Evolutionary conservation across 805 yeast genomes (phyloP).

Genomic region (Candida tallmaniae): DNA sequence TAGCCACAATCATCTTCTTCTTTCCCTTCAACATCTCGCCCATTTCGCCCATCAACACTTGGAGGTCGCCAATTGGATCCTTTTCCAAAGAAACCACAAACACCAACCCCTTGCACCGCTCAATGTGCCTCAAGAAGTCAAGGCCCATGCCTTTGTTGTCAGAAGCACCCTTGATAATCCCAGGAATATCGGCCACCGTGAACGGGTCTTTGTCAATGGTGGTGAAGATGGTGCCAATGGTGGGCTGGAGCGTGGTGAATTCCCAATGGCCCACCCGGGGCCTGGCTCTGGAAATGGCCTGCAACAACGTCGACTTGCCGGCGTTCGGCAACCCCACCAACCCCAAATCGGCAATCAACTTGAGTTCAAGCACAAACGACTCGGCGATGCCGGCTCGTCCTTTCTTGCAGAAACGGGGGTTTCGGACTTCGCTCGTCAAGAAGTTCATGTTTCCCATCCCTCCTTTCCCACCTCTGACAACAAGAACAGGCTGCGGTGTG

Average conservation of each 20-base stretch:
- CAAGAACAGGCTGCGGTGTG: constrained; percentile 59
- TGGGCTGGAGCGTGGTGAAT: constrained; percentile 90
- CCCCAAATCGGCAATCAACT: constrained; percentile 88
- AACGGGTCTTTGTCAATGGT: constrained; percentile 65
- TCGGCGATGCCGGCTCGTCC: constrained; percentile 72
- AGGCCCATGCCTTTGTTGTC: constrained; percentile 88
- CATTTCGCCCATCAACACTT: constrained; percentile 62
- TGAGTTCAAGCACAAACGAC: constrained; percentile 74
- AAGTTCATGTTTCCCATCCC: constrained; percentile 98
- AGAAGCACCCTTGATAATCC: constrained; percentile 85
- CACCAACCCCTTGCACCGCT: constrained; percentile 84
- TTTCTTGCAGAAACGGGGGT: constrained; percentile 80
- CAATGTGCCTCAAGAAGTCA: constrained; percentile 88
- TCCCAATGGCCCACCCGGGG: constrained; percentile 97
- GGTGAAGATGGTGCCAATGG: constrained; percentile 78
- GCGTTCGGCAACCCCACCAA: constrained; percentile 95
- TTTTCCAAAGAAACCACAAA: constrained; percentile 77
- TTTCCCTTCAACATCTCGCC: constrained; percentile 63
- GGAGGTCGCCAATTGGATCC: constrained; percentile 64
- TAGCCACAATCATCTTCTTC: constrained; percentile 72
- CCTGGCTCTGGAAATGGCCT: constrained; percentile 83
- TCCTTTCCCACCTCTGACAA: constrained; percentile 84
- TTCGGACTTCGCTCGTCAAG: constrained; percentile 73
- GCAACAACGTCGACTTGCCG: constrained; percentile 84
- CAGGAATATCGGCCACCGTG: constrained; percentile 97